Evolutionary conservation across 768 basidiomycete genomes (phyloP), one percentile per base, ranked within the genome.

Genomic region (Tylopilus sp.): DNA sequence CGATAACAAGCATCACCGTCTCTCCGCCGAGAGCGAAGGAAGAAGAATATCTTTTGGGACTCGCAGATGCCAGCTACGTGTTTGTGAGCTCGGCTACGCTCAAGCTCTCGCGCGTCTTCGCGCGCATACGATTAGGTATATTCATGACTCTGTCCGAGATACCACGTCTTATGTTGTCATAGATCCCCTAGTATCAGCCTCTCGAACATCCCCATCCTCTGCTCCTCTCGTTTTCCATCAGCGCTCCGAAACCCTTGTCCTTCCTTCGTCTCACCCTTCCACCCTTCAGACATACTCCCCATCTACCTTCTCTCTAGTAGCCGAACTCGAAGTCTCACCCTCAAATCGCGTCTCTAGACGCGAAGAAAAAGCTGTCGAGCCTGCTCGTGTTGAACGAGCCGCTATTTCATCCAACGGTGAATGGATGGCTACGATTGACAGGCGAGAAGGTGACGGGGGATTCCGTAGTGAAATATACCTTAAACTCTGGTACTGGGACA

Each of bases 351-450:
- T 98, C 18, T 88, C 93, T 13, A 75, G 86, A 57, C 75, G 82
- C 58, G 91, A 91, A 40, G 88, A 93, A 51, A 87, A 83, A 62
- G 73, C 78, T 7, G 65, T 94, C 38, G 85, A 89, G 55, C 84
- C 88, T 9, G 79, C 87, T 3, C 77, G 85, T 13, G 89, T 98
- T 3, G 86, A 91, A 44, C 75, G 74, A 10, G 80, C 79, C 6
- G 80, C 77, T 5, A 73, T 95, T 51, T 87, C 88, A 5, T 65
- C 78, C 2, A 74, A 72, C n/a, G 86, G 86, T 10, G 76, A 81
- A 41, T 98, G 95, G 95, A 82, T 99, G 82, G 93, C 93, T 6
- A 95, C 95, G 2, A 69, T 91, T 22, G 95, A 99, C 69, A 69
- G 72, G 26, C 79, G 94, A 48, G 77, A 82, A 49, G 84, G 79